phyloP scores from a whole-genome alignment of 345 rosid species.

The Eucalyptus sideroxylon region DNA sequence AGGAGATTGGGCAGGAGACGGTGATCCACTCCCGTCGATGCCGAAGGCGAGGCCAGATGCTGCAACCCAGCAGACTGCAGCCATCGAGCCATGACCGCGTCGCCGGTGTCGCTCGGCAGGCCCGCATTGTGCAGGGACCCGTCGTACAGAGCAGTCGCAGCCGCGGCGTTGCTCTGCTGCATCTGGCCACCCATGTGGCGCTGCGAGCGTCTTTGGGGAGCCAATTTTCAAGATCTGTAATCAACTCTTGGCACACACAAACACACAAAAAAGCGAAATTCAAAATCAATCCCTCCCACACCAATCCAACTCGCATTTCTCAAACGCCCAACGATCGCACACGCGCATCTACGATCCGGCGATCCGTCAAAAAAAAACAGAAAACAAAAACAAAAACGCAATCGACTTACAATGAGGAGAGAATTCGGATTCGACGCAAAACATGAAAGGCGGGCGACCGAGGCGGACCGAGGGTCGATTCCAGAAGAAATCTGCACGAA shows the following conservation, averaged over 20 bases:
- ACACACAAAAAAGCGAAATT: not conserved
- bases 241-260: slow-evolving; percentile 24
- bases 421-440: slow-evolving; percentile 33
- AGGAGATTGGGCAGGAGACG: slow-evolving; percentile 82
- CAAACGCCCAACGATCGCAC: not conserved
- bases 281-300: not conserved
- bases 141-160: slow-evolving; percentile 77
- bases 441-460: slow-evolving; percentile 23
- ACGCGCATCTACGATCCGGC: not conserved
- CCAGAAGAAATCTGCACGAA: not conserved
- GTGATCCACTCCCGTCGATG: slow-evolving; percentile 68
- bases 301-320: not conserved
- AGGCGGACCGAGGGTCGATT: not conserved
- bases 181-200: slow-evolving; percentile 99
- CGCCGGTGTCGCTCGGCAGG: slow-evolving; percentile 66
- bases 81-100: slow-evolving; percentile 99
- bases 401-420: slow-evolving; percentile 42
- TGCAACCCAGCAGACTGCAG: slow-evolving; percentile 98
- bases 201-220: slow-evolving; percentile 99
- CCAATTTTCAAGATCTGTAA: slow-evolving; percentile 85
- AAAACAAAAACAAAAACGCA: not conserved
- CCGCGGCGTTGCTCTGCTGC: slow-evolving; percentile 94
- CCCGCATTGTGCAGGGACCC: slow-evolving; percentile 60
- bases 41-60: slow-evolving; percentile 98
- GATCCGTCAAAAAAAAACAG: not conserved